Evolutionary conservation across 495 filamentous ascomycete species (phyloP), one percentile per base, ranked within the genome.

Genomic region (Evernia prunastri): DNA sequence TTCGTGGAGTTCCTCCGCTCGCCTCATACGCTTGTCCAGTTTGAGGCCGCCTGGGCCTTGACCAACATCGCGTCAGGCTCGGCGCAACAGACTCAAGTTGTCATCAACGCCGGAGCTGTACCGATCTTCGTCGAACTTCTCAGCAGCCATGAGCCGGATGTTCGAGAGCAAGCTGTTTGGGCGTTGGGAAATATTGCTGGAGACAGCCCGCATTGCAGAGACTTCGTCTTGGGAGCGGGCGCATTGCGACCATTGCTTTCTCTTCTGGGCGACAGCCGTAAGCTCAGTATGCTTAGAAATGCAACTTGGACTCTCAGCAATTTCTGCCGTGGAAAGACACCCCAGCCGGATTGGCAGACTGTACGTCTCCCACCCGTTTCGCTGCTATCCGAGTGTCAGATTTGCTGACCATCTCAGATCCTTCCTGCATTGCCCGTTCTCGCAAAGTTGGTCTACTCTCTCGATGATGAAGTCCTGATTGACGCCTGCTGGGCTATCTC

Each of bases 401-500:
- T 20, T 56, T 56, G 49, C 61, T 63, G 51, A 53, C 29, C n/a
- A 66, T 43, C 39, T 47, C 73, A 96, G 92, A 99, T 99, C 70
- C 81, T 90, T 36, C 95, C 95, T 51, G 95, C 95, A 43, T 86
- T 99, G n/a, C 92, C 94, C 6, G 91, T 99, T 51, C 87, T 99
- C 63, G 84, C 94, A 66, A 97, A 97, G 82, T 84, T 99, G 39
- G 93, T 97, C 53, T 99, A 97, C 77, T 97, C 95, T 60, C 83
- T 99, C 20, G 95, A 99, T 70, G 95, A 99, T 66, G 95, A 99
- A 74, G 95, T 99, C 56, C 79, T 99, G 66, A 99, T 99, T 69
- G 95, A 99, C 76, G 94, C 95, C 56, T 99, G 95, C 84, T 99
- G 95, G 95, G 95, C 95, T 59, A 97, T 99, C 74, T 97, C 95